Evolutionary conservation across 345 rosid genomes (phyloP), one percentile per base, ranked within the genome.

Genomic region (Microthlaspi erraticum): DNA sequence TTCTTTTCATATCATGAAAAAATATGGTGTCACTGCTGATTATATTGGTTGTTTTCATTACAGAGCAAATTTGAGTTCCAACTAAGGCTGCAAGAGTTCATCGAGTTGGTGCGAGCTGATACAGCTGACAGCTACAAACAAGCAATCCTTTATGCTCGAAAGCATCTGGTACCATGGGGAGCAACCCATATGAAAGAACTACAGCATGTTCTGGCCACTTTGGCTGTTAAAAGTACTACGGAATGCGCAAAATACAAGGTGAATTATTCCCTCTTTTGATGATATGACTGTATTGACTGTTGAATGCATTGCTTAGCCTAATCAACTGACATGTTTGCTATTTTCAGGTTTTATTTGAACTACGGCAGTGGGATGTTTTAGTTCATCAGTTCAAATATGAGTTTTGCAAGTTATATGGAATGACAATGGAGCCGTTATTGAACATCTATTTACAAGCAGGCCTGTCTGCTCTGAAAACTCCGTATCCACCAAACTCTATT

Each of bases 41-140:
- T 41, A 51, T 73, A n/a, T 53, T 39, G 33, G 12, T 20, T 29
- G 52, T 63, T 68, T 56, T 41, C 45, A 39, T 70, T 64, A 49
- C 84, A 94, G 99, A 94, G 99, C 83, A 87, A 83, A 66, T 86
- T 91, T 9, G 99, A 94, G 72, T 91, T 94, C 83, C 95, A 85
- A 79, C 78, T 94, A 82, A 89, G 98, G 81, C 89, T 89, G 79
- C 99, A 94, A 83, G 98, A 91, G 58, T 94, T 89, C 66, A 73
- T 94, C 20, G 99, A 94, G 83, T 78, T 94, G 78, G 92, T 94
- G 68, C 85, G 99, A 72, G 83, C 83, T 74, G 93, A 92, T 69
- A 82, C 95, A 71, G 80, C 85, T 67, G 90, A 87, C 34, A 83
- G 82, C 72, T 75, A 79, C 74, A 76, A 86, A 82, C 76, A 76